phyloP scores from a whole-genome alignment of 768 basidiomycete genomes.

The Mycena indigotica region DNA sequence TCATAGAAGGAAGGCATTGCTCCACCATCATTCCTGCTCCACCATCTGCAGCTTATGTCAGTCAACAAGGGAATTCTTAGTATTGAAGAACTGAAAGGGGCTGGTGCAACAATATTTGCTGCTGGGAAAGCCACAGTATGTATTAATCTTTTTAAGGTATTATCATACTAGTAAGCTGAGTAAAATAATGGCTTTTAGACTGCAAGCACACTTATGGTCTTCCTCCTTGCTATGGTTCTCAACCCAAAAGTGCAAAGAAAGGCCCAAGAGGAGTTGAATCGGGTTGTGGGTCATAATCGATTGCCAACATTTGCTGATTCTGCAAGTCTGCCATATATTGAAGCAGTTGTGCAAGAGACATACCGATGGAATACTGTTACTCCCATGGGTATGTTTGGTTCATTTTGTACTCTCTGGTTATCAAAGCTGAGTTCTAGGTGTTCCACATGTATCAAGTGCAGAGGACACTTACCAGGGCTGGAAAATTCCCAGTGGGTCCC shows the following conservation, averaged over 20 bases:
- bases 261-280: slow-evolving; percentile 34
- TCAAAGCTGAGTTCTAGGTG: slow-evolving; percentile 15
- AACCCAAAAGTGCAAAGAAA: slow-evolving; percentile 32
- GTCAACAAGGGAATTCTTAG: background rate
- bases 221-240: slow-evolving; percentile 35
- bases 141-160: background rate
- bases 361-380: no score
- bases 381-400: no score
- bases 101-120: slow-evolving; percentile 19
- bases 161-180: background rate
- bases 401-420: background rate
- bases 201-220: slow-evolving; percentile 21
- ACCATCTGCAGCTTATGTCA: slow-evolving; percentile 22
- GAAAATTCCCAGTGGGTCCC: slow-evolving; percentile 37
- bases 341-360: slow-evolving; percentile 22
- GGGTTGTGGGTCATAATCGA: slow-evolving; percentile 27
- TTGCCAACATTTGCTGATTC: slow-evolving; percentile 22
- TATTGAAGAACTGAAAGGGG: slow-evolving; percentile 18
- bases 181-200: slow-evolving; percentile 18
- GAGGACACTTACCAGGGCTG: slow-evolving; percentile 38
- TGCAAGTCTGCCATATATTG: slow-evolving; percentile 11
- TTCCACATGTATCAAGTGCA: slow-evolving; percentile 34
- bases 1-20: slow-evolving; percentile 19
- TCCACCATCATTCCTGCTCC: slow-evolving; percentile 22
- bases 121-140: slow-evolving; percentile 23